Conservation (phyloP, 2,329 filamentous ascomycete genomes). For the Epichloe uncinata region DNA sequence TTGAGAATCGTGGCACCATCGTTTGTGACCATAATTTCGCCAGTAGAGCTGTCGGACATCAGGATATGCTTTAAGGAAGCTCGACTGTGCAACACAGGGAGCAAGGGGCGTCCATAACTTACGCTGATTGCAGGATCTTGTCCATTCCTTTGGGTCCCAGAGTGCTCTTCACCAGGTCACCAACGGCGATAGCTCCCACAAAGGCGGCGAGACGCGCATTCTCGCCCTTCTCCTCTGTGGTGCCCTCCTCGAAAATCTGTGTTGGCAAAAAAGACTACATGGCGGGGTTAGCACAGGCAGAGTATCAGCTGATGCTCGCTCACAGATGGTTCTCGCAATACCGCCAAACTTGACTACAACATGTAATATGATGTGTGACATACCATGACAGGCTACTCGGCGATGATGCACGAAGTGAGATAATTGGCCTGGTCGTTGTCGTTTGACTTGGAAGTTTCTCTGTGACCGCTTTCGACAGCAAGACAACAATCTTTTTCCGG, state of each 20-base stretch:
- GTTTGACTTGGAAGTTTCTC: constrained; percentile 2
- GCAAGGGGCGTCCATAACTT: constrained; percentile 25
- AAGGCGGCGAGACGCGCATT: constrained; percentile 98
- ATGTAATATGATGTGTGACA: background rate
- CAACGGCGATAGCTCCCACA: constrained; percentile 94
- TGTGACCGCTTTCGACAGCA: constrained; percentile 9
- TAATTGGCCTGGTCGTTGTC: constrained; percentile 4
- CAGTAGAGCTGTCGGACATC: constrained; percentile 55
- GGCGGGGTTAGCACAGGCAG: constrained; percentile 10
- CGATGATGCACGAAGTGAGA: background rate
- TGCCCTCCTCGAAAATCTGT: constrained; percentile 96
- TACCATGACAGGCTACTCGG: constrained; percentile 2
- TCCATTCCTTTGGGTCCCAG: constrained; percentile 98
- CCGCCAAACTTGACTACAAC: background rate
- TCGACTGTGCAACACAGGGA: background rate
- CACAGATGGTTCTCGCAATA: background rate
- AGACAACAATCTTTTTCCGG: constrained; percentile 12
- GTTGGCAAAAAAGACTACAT: constrained; percentile 64
- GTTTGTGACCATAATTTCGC: constrained; percentile 97
- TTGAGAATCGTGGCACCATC: constrained; percentile 98
- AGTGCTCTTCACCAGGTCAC: constrained; percentile 94
- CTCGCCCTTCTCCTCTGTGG: constrained; percentile 95
- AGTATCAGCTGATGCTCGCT: background rate
- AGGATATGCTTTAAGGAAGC: constrained; percentile 4
- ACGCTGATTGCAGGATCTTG: constrained; percentile 94